phyloP scores from a whole-genome alignment of 1,284 basidiomycete species.

The Microstroma glucosiphilum region DNA sequence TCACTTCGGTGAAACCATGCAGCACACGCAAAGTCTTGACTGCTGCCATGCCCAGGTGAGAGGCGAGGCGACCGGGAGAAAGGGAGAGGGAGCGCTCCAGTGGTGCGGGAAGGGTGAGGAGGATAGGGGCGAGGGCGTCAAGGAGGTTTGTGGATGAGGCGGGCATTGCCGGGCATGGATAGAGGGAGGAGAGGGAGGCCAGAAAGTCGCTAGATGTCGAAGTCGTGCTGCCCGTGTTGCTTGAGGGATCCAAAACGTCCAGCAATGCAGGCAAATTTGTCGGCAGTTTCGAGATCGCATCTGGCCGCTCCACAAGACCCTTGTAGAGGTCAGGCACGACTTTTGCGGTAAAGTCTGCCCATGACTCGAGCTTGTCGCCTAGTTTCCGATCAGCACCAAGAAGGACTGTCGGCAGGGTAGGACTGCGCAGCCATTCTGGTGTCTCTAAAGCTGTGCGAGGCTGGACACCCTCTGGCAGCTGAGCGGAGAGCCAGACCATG shows the following conservation, averaged over 20 bases:
- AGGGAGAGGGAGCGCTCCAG: not conserved
- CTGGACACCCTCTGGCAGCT: no score
- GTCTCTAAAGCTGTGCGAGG: no score
- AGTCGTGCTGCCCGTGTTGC: no score
- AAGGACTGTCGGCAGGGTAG: no score
- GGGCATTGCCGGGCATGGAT: no score
- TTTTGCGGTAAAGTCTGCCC: not conserved
- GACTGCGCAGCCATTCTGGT: no score
- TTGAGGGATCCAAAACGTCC: no score
- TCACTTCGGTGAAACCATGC: constrained; percentile 1
- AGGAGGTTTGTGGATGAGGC: no score
- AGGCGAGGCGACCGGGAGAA: not conserved
- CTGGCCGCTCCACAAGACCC: not conserved
- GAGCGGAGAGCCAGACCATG: not conserved
- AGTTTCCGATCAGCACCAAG: not conserved
- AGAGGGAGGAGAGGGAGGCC: no score
- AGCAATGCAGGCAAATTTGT: no score
- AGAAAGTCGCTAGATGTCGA: no score
- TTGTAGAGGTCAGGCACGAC: not conserved
- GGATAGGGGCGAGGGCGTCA: not conserved
- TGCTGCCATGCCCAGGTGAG: not conserved
- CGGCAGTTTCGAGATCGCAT: not conserved
- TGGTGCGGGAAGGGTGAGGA: not conserved
- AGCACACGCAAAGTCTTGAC: constrained; percentile 4
- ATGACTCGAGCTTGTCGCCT: not conserved